Percentiles rank a stretch among this genome's conserved stretches.
Evolutionary conservation across 169 alveolate genomes (phyloP).

Genomic region (Neospora caninum): DNA sequence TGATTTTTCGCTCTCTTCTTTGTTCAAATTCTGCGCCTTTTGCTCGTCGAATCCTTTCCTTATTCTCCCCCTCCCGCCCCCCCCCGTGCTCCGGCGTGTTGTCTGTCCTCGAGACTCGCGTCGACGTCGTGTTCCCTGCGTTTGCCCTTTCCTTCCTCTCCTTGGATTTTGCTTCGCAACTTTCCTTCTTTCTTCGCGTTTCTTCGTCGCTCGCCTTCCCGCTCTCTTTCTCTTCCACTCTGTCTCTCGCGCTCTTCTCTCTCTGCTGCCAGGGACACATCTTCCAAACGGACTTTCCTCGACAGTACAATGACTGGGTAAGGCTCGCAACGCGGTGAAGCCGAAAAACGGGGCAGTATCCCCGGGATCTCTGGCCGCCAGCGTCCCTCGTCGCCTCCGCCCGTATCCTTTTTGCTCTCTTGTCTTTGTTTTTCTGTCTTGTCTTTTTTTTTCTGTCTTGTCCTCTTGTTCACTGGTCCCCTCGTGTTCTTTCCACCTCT

Average conservation of each 20-base stretch:
- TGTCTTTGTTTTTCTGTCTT: neutral
- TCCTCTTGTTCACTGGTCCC: neutral
- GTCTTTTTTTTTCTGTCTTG: neutral
- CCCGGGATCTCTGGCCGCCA: neutral
- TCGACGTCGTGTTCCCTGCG: neutral
- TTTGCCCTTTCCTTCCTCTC: neutral
- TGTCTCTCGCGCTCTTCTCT: neutral
- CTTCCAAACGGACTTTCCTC: conserved; percentile 89
- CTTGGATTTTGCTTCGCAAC: neutral
- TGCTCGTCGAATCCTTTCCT: no score
- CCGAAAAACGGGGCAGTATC: neutral
- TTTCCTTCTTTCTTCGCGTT: no score
- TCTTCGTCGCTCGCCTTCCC: neutral
- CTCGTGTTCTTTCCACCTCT: neutral
- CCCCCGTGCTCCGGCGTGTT: no score
- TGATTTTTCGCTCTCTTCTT: no score
- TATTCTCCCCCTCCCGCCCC: no score
- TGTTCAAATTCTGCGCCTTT: no score
- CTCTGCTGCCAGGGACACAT: conserved; percentile 84
- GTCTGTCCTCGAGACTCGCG: no score
- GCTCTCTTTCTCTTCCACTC: neutral
- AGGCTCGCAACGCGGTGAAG: neutral
- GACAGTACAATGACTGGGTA: conserved; percentile 85
- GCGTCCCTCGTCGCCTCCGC: neutral
- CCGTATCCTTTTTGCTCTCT: neutral